Base-by-base conservation (phyloP, 2,329 filamentous ascomycete genomes). In the Botrytis pseudocinerea region DNA sequence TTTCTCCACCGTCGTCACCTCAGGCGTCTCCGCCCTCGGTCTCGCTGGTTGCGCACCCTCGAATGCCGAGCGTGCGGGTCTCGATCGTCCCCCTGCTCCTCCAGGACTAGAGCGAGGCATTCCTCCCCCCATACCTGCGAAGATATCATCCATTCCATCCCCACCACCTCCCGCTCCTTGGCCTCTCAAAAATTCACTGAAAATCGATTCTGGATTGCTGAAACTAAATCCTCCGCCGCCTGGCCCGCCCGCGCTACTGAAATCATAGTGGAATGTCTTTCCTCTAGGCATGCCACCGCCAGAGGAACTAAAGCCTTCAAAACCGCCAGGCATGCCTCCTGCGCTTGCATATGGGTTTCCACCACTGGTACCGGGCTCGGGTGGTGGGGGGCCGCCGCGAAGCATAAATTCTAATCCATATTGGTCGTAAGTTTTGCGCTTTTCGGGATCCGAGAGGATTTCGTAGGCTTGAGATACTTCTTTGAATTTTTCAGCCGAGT, bases 381-480 rank as follows among this genome's bases (percentile, higher is more conserved):
- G 88, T 16, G 92, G 89, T 48, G 93, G 90, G 14, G 89, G 86
- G 44, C 93, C 94, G 66, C 95, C 95, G 68, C 92, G 91, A 46
- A 97, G 87, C 69, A 99, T 88, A 84, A 95, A 97, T 79, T 98
- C 96, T 75, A 98, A 91, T 75, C 96, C 96, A 83, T 91, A 98
- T 81, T 95, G 91, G 82, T 99, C 96, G 82, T 99, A 99, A 60
- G 91, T 91, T 83, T 97, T 96, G 80, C 96, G 92, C 85, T 98
- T 99, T 82, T 98, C 95, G 74, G 95, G 95, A 80, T 99, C 96
- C 75, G 94, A 97, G 4, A 99, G 90, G 78, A 99, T 97, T 84
- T 99, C 96, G 85, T 98, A 99, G 73, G 96, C 96, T 85, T 98
- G 95, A 1, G 94, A 97, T 76, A 94, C 93, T 82, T 98, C 96